phyloP scores from a whole-genome alignment of 257 asterid species.

The Leptodermis oblonga region DNA sequence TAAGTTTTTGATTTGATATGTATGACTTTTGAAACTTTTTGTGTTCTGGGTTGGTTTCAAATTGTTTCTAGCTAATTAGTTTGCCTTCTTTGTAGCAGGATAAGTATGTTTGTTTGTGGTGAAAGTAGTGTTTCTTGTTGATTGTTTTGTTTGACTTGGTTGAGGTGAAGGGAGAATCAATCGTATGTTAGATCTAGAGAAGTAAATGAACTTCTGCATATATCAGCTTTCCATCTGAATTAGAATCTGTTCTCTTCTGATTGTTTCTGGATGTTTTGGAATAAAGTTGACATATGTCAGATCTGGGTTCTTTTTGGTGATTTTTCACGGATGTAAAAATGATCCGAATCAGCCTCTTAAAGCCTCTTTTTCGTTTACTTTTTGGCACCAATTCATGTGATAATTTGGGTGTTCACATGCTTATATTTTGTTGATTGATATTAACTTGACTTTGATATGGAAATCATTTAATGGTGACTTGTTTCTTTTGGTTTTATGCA shows the following conservation, averaged over 20 bases:
- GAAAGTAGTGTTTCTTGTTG: background rate
- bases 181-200: slow-evolving; percentile 26
- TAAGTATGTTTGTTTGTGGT: slow-evolving; percentile 4
- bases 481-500: slow-evolving; percentile 6
- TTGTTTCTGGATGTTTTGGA: slow-evolving; percentile 3
- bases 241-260: slow-evolving; percentile 11
- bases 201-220: slow-evolving; percentile 7
- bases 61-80: background rate
- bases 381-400: slow-evolving; percentile 25
- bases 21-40: slow-evolving; percentile 4
- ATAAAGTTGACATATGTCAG: slow-evolving; percentile 3
- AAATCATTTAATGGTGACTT: background rate
- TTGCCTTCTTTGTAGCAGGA: background rate
- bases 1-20: slow-evolving; percentile 9
- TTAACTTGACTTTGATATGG: background rate
- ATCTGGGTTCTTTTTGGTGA: slow-evolving; percentile 17
- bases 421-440: background rate
- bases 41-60: background rate
- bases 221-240: background rate
- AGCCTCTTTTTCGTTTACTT: slow-evolving; percentile 8
- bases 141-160: slow-evolving; percentile 1
- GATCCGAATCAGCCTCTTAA: slow-evolving; percentile 7
- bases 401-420: slow-evolving; percentile 26
- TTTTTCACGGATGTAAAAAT: slow-evolving; percentile 17
- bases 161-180: too few relatives aligned